Base-by-base conservation (phyloP, 495 filamentous ascomycete genomes). In the Penicillium canariense region DNA sequence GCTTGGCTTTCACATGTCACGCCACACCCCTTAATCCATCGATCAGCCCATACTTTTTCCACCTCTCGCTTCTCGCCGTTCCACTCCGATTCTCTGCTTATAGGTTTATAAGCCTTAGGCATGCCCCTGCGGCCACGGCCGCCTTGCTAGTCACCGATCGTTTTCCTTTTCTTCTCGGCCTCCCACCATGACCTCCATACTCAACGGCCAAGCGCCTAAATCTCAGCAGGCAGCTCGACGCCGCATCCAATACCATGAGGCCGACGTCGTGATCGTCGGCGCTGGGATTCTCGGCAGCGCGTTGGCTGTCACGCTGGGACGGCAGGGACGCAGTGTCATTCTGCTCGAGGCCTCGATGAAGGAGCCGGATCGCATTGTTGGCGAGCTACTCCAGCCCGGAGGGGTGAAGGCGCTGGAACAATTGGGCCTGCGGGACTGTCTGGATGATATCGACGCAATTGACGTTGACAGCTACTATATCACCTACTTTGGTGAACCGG, bases 321-420 rank as follows among this genome's bases (percentile, higher is more conserved):
- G 93, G 32, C 95, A 97, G 69, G 91, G 91, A 11, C 85, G 94
- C 31, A 93, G 86, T 66, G 91, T 98, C 14, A 81, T 96, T n/a
- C 75, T 98, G 45, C 81, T 98, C 18, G 94, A 98, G 72, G 78
- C 79, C 58, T 93, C 87, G 70, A 75, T 96, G 68, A 91, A 93
- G 72, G 89, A 97, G 74, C 94, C 94, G 11, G 90, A 97, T 75
- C 86, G 94, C 50, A 98, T 98, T 62, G 92, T 98, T 18, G 94
- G 94, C 50, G 94, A 98, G 75, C 73, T 98, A 54, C 73, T 98
- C 65, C 94, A 98, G 68, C 94, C 94, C 4, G 94, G 94, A 27
- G 94, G 94, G 36, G 85, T 96, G 34, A 72, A 78, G 38, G 91
- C 95, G 17, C 77, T 98, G 56, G 79, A 86, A 62, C 84, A 87